A percentile compares a stretch with the other conserved stretches of the same genome.
Conservation (phyloP, 1,139 yeast genomes). For the Suhomyces bribrorum region DNA sequence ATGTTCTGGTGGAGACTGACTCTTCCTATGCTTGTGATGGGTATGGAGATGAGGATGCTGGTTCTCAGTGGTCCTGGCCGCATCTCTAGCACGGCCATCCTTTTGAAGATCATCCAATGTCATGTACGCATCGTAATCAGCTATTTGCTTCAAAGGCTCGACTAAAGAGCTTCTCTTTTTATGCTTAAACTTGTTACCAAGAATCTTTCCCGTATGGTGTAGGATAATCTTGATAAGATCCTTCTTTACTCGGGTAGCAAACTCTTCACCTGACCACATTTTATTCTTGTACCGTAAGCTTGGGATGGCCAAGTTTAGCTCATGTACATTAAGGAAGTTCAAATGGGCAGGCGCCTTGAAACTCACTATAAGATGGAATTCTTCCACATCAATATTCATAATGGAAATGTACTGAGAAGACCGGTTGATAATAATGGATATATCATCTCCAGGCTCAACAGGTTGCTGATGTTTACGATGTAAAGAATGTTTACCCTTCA, state of each 20-base stretch:
- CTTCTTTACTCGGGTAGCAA: constrained; percentile 61
- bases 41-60: constrained; percentile 11
- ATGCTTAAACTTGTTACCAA: constrained; percentile 71
- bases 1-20: no score
- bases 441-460: constrained; percentile 35
- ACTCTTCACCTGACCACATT: constrained; percentile 79
- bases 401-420: constrained; percentile 69
- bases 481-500: constrained; percentile 1
- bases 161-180: constrained; percentile 29
- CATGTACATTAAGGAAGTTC: constrained; percentile 70
- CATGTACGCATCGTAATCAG: constrained; percentile 40
- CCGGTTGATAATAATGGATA: constrained; percentile 60
- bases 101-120: constrained; percentile 43
- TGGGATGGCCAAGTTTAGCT: constrained; percentile 66
- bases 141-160: constrained; percentile 48
- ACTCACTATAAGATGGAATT: constrained; percentile 60
- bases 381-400: constrained; percentile 55
- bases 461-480: background rate
- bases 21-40: constrained; percentile 1
- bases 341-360: constrained; percentile 74
- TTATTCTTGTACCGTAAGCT: constrained; percentile 61
- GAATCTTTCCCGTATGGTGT: constrained; percentile 74
- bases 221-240: constrained; percentile 69
- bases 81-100: constrained; percentile 29
- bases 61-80: constrained; percentile 14